Evolutionary conservation across 495 filamentous ascomycete species (phyloP), one percentile per base, ranked within the genome.

Genomic region (Penicillium paradoxum): DNA sequence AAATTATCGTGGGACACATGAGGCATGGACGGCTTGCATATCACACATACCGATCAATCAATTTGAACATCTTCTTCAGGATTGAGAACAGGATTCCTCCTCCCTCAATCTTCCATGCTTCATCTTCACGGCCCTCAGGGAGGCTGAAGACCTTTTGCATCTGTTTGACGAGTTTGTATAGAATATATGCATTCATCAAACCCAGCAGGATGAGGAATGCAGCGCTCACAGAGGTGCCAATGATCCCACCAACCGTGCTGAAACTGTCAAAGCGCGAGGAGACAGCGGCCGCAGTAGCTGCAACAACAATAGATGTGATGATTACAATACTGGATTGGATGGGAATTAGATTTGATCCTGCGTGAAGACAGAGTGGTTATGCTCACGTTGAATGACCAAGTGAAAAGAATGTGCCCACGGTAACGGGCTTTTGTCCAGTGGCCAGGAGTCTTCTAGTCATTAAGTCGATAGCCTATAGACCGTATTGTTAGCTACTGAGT

Each of bases 351-450:
- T 25, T 21, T 32, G n/a, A 27, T 34, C 45, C 4, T 41, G 24
- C 19, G 17, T 18, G 22, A 22, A 5, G 6, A 27, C 18, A 4
- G 6, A 18, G 22, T 21, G 4, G 4, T 33, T 14, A 4, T 29
- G 62, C 72, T 54, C 63, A 83, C 66, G 91, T 96, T 10, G 87
- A 93, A 69, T 97, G 93, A 0, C 92, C 92, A 0, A 97, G 81
- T 10, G 86, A 90, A 75, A 97, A 97, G 58, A 90, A 97, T n/a
- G 86, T 95, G 36, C 92, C 92, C 6, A 97, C 91, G 0, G 91
- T 87, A n/a, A 92, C 91, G 7, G 92, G 90, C 7, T 81, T 81
- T 64, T 91, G 88, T 14, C 90, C 90, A 0, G 87, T 80, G 18
- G 92, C 92, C 39, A 97, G 80, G n/a, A 97, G 79, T 10, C 91